Evolutionary conservation across 192 early-diverging fungal genomes (phyloP).

Genomic region (Podila epigama): DNA sequence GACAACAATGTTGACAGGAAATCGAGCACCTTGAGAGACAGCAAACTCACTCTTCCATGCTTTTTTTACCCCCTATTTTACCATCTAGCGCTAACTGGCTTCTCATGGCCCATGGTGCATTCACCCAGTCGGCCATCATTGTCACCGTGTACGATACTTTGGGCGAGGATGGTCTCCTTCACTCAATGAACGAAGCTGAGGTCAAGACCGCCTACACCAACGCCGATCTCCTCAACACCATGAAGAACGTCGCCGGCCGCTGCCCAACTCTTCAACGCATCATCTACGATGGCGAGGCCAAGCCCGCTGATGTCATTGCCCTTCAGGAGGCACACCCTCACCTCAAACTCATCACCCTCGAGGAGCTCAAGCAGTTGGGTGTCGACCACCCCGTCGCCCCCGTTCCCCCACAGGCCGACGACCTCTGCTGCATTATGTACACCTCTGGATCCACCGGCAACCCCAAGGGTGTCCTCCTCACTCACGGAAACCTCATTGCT

Average conservation of each 20-base stretch:
- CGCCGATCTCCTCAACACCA: constrained; percentile 66
- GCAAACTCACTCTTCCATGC: background rate
- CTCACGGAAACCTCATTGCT: constrained; percentile 81
- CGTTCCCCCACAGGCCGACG: constrained; percentile 66
- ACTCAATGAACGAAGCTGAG: constrained; percentile 82
- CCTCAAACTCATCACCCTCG: constrained; percentile 60
- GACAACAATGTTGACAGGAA: too few relatives aligned
- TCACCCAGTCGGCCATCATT: constrained; percentile 71
- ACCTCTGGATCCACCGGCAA: constrained; percentile 86
- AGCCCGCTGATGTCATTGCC: constrained; percentile 52
- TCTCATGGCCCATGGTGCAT: constrained; percentile 50
- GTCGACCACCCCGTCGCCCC: constrained; percentile 62
- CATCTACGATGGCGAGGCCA: constrained; percentile 70
- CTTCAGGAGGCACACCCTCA: constrained; percentile 33
- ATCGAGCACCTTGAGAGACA: background rate
- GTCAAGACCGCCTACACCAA: constrained; percentile 76
- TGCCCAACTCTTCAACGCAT: constrained; percentile 68
- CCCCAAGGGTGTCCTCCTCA: constrained; percentile 89
- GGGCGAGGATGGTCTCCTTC: constrained; percentile 79
- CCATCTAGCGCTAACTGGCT: constrained; percentile 39
- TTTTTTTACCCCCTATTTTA: background rate
- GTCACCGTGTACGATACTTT: constrained; percentile 85
- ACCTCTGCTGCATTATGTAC: constrained; percentile 85
- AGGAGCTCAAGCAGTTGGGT: constrained; percentile 70
- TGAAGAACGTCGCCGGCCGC: constrained; percentile 60